These are phyloP conservation scores for Aureobasidium sp. DNA, from an alignment of 2,329 filamentous ascomycete genomes.

Conservation along the genomic window DNA sequence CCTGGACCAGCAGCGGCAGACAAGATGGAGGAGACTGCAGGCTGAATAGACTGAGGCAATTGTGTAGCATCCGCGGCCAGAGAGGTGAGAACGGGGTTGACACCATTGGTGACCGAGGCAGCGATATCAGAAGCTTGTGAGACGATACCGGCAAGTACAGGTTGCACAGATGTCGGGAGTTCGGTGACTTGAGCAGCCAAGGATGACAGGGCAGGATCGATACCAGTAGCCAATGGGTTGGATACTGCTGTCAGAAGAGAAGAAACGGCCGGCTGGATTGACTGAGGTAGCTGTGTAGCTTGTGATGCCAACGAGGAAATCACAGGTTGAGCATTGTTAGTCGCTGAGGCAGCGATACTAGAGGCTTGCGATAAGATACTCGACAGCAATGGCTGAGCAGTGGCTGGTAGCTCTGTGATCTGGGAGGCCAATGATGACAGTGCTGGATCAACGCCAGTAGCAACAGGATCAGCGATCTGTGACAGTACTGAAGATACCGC, in stretches of 20 bases:
- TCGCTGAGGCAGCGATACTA: background rate
- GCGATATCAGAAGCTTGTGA: background rate
- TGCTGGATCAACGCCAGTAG: background rate
- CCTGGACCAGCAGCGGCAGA: background rate
- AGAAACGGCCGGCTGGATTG: background rate
- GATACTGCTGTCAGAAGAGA: background rate
- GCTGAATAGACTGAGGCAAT: background rate
- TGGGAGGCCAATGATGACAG: background rate
- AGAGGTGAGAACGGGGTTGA: background rate
- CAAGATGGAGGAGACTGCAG: background rate
- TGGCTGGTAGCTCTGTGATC: background rate
- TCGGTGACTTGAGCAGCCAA: background rate
- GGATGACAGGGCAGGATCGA: background rate
- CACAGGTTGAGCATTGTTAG: background rate
- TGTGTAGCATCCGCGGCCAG: background rate
- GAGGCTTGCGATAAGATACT: background rate
- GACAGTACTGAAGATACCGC: background rate
- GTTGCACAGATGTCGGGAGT: background rate
- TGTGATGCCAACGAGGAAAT: background rate
- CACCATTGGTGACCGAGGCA: background rate
- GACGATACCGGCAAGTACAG: background rate
- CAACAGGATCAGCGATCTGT: background rate
- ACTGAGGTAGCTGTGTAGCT: background rate
- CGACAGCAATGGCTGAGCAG: background rate
- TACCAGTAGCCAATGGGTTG: background rate